Evolutionary conservation across 2,329 filamentous ascomycete genomes (phyloP).

Genomic region (Phyllosticta citriasiana): DNA sequence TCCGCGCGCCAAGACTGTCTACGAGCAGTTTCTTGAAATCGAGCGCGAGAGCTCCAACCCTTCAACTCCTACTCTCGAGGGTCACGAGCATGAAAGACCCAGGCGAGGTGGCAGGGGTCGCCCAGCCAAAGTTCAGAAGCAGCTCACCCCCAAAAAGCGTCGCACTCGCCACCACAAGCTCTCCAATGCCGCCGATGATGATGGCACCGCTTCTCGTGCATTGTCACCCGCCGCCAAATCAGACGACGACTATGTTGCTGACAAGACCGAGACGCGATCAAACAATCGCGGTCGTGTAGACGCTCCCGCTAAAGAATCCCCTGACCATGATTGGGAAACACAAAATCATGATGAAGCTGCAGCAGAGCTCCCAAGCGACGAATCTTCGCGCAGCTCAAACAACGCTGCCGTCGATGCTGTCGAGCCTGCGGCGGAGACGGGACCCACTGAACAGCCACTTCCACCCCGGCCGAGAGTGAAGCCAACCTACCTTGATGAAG

Average conservation of each 20-base stretch:
- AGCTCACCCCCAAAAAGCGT: slow-evolving; percentile 22
- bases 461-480: slow-evolving; percentile 1
- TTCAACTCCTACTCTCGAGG: background rate
- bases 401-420: background rate
- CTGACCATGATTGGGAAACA: slow-evolving; percentile 11
- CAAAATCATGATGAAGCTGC: slow-evolving; percentile 9
- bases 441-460: background rate
- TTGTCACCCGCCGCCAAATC: slow-evolving; percentile 22
- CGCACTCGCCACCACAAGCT: slow-evolving; percentile 22
- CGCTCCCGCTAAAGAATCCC: slow-evolving; percentile 1
- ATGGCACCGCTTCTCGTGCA: slow-evolving; percentile 26
- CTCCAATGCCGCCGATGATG: slow-evolving; percentile 25
- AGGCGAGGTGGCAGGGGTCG: slow-evolving; percentile 9
- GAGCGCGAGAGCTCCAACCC: slow-evolving; percentile 8
- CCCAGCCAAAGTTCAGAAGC: slow-evolving; percentile 12
- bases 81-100: slow-evolving; percentile 7
- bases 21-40: slow-evolving; percentile 9
- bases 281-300: slow-evolving; percentile 5
- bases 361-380: background rate
- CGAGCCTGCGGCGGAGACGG: background rate
- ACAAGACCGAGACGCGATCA: slow-evolving; percentile 11
- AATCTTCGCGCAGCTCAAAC: slow-evolving; percentile 4
- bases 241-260: slow-evolving; percentile 16
- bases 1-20: slow-evolving; percentile 2
- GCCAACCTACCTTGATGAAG: slow-evolving; percentile 7